Percentiles rank a stretch among this genome's conserved stretches.
These are phyloP conservation scores for Liquidambar formosana DNA, from an alignment of 164 flowering plant species.

Conservation along the genomic window DNA sequence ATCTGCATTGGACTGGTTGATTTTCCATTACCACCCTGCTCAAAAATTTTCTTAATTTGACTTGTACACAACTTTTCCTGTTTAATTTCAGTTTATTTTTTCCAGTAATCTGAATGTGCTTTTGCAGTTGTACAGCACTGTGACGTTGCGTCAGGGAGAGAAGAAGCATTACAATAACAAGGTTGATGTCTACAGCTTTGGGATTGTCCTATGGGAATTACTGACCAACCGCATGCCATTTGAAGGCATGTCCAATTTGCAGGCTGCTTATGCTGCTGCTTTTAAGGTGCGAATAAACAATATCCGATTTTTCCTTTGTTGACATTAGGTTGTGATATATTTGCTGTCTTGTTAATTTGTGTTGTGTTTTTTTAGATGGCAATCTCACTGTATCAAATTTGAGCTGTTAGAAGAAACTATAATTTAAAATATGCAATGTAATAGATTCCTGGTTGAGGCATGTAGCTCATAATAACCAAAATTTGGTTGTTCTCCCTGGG, in stretches of 20 bases:
- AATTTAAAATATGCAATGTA: too few relatives aligned
- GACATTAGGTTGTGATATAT: background rate
- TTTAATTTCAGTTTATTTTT: background rate
- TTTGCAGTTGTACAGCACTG: slow-evolving; percentile 93
- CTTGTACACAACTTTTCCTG: background rate
- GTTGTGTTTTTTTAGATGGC: background rate
- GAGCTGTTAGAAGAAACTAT: background rate
- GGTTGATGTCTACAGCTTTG: slow-evolving; percentile 95
- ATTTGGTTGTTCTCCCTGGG: too few relatives aligned
- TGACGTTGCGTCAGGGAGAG: slow-evolving; percentile 90
- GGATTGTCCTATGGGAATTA: slow-evolving; percentile 91
- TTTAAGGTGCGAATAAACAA: slow-evolving; percentile 59
- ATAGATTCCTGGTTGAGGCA: too few relatives aligned
- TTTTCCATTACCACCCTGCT: background rate
- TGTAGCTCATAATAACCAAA: too few relatives aligned
- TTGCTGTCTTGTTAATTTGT: background rate
- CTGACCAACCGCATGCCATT: slow-evolving; percentile 92
- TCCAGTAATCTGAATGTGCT: slow-evolving; percentile 23
- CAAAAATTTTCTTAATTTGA: background rate
- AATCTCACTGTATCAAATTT: background rate
- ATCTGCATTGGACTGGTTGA: background rate
- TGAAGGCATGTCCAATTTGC: slow-evolving; percentile 97
- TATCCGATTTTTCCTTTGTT: background rate
- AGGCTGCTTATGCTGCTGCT: slow-evolving; percentile 99
- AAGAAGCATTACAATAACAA: slow-evolving; percentile 96